These are phyloP conservation scores for Canavalia gladiata DNA, from an alignment of 306 rosid genomes.

Conservation along the genomic window DNA sequence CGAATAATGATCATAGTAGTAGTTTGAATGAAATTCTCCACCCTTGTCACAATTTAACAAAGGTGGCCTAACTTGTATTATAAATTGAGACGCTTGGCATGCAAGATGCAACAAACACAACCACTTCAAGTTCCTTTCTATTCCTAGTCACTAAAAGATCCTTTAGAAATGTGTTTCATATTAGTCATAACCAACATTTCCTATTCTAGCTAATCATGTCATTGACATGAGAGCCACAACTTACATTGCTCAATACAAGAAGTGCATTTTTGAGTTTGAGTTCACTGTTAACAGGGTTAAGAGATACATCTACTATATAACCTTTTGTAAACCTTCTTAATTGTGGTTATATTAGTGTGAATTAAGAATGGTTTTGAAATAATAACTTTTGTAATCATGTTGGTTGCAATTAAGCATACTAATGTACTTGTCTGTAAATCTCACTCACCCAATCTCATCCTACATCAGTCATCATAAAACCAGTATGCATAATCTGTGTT, in stretches of 20 bases:
- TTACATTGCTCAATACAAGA: slow-evolving; percentile 64
- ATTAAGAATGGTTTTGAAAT: no score
- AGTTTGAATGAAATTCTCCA: slow-evolving; percentile 59
- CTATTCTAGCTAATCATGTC: slow-evolving; percentile 77
- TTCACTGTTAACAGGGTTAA: background rate
- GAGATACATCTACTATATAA: no score
- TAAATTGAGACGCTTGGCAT: slow-evolving; percentile 44
- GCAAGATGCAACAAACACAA: slow-evolving; percentile 14
- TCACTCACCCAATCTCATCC: no score
- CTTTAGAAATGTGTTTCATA: slow-evolving; percentile 13
- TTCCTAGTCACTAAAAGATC: background rate
- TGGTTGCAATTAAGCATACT: no score
- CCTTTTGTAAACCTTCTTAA: no score
- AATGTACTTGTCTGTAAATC: no score
- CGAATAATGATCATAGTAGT: slow-evolving; percentile 34
- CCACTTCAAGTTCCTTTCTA: slow-evolving; percentile 26
- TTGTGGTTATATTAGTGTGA: no score
- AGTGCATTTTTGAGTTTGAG: slow-evolving; percentile 56
- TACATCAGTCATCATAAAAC: no score
- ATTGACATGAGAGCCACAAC: slow-evolving; percentile 73
- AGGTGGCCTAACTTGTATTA: slow-evolving; percentile 42
- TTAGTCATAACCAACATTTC: slow-evolving; percentile 34
- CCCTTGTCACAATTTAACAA: slow-evolving; percentile 41
- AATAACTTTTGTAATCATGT: no score
- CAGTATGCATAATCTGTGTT: no score